Base-by-base conservation (phyloP, 257 asterid genomes). In the Paraleonurus japonicus region DNA sequence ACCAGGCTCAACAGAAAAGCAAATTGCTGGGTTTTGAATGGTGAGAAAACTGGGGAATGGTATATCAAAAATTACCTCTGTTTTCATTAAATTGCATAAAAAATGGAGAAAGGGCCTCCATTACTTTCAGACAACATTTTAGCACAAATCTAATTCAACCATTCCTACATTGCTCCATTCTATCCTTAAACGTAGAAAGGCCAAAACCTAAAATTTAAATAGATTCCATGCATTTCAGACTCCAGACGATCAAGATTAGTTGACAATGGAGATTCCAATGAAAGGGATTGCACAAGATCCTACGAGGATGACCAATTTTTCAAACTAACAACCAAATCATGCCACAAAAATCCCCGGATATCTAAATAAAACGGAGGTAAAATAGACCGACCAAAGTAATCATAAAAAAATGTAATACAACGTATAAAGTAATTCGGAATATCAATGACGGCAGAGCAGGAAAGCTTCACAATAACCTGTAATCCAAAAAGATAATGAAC, bases 1-100 rank as follows among this genome's bases (percentile, higher is more conserved):
- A 84, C 78, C 83, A 75, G 75, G 87, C 85, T 78, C 89, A 81
- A 80, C 81, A 79, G 71, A 80, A 75, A 78, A 74, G 77, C 81
- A 81, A 70, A 79, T 28, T 74, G 81, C 82, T 32, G 73, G 70
- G 39, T 64, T 61, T 78, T 16, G 35, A 61, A 54, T 43, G 45
- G 60, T 43, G 43, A 61, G 54, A 23, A 72, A 70, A 43, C 47
- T 61, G 43, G 55, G 23, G 60, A 12, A 22, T 33, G 39, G 41
- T 53, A 20, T 24, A 47, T 51, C 27, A 62, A 67, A 41, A 60
- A 45, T 33, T 57, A 24, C 59, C 9, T n/a, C 45, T 48, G 30
- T 13, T 2, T 48, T 24, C 70, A 26, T 41, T 27, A 71, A 4
- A 19, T 65, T 65, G 5, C 50, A 16, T 23, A 51, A 50, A 27